A percentile compares a stretch with the other conserved stretches of the same genome.
Evolutionary conservation across 1,284 basidiomycete species (phyloP).

Genomic region (Tremellales sp.): DNA sequence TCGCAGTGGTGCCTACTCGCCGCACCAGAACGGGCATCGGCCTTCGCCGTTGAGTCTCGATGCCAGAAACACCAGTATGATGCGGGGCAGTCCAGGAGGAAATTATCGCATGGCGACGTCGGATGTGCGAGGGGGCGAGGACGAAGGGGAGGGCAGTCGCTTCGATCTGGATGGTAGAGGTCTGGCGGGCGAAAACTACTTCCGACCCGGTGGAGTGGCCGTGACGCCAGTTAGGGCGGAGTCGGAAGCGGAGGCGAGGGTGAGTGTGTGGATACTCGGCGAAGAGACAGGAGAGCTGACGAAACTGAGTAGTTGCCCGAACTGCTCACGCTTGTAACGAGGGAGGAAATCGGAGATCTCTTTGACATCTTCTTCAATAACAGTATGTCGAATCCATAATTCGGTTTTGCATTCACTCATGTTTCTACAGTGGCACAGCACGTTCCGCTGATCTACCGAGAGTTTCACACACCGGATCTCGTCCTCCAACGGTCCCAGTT

Average conservation of each 20-base stretch:
- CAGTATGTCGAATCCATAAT: constrained; percentile 30
- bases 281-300: constrained; percentile 49
- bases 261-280: not conserved
- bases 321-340: constrained; percentile 76
- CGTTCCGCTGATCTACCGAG: constrained; percentile 63
- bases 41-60: constrained; percentile 34
- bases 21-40: constrained; percentile 20
- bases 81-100: constrained; percentile 7
- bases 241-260: constrained; percentile 4
- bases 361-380: constrained; percentile 76
- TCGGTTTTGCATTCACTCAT: constrained; percentile 1
- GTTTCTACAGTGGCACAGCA: constrained; percentile 37
- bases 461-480: constrained; percentile 86
- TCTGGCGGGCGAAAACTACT: constrained; percentile 87
- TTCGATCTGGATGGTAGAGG: constrained; percentile 18
- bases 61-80: constrained; percentile 8
- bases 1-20: not conserved
- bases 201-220: constrained; percentile 73
- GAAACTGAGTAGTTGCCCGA: constrained; percentile 56
- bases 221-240: not conserved
- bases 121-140: constrained; percentile 32
- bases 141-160: constrained; percentile 6
- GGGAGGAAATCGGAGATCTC: constrained; percentile 79
- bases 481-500: constrained; percentile 90
- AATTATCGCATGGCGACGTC: constrained; percentile 33